Evolutionary conservation across 2,329 filamentous ascomycete genomes (phyloP).

Genomic region (Neocatenulostroma microsporum): DNA sequence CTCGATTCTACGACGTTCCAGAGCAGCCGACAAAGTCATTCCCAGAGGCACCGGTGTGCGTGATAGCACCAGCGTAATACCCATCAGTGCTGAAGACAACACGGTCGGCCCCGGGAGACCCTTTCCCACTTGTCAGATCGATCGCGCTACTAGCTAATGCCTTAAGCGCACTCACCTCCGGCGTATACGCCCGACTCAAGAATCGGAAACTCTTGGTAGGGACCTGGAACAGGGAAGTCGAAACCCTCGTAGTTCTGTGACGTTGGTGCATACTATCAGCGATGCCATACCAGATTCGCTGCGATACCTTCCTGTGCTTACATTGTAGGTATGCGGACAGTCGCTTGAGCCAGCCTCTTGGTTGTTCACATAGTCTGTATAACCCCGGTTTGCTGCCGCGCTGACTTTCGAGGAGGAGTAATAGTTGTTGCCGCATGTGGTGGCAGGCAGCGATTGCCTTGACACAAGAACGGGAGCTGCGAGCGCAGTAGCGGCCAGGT

Average conservation of each 20-base stretch:
- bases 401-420: constrained; percentile 46
- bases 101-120: constrained; percentile 59
- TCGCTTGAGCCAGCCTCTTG: constrained; percentile 31
- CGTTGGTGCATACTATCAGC: too few species aligned
- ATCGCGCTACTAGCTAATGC: too few species aligned
- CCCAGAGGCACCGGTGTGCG: constrained; percentile 61
- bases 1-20: too few species aligned
- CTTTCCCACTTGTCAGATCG: too few species aligned
- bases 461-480: constrained; percentile 24
- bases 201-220: constrained; percentile 59
- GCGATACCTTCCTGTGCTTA: too few species aligned
- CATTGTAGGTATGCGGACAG: constrained; percentile 25
- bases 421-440: constrained; percentile 47
- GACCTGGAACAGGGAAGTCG: constrained; percentile 48
- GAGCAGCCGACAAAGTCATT: constrained; percentile 61
- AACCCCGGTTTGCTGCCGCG: constrained; percentile 46
- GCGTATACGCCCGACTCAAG: constrained; percentile 43
- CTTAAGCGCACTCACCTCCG: constrained; percentile 39
- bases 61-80: constrained; percentile 56
- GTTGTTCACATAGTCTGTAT: constrained; percentile 37
- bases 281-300: too few species aligned
- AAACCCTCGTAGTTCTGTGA: constrained; percentile 44
- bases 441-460: constrained; percentile 39
- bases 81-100: constrained; percentile 55
- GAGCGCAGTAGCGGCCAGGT: constrained; percentile 23